phyloP scores from a whole-genome alignment of 768 basidiomycete species.

The Dacryopinax primogenitus region DNA sequence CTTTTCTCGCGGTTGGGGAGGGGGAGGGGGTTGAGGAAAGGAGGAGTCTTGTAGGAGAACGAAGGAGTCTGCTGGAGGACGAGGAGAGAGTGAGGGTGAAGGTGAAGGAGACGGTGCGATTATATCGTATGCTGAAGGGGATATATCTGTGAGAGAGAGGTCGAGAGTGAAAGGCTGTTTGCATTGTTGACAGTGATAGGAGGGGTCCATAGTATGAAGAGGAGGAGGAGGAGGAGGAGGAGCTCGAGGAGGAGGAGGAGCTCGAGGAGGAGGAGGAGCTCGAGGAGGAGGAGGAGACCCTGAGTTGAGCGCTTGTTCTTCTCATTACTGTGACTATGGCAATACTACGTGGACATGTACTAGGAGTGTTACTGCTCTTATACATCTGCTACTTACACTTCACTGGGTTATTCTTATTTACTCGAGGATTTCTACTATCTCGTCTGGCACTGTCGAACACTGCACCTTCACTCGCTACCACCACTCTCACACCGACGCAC shows the following conservation, averaged over 20 bases:
- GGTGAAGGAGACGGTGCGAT: conserved; percentile 49
- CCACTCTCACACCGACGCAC: conserved; percentile 49
- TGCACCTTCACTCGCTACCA: conserved; percentile 35
- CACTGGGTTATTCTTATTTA: conserved; percentile 77
- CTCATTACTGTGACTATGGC: no score
- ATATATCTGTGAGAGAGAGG: conserved; percentile 76
- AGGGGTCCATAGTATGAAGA: neutral
- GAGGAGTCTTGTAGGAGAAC: conserved; percentile 14
- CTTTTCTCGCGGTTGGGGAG: conserved; percentile 17
- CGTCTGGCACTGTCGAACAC: conserved; percentile 55
- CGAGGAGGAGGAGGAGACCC: no score
- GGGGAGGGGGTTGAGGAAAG: conserved; percentile 42
- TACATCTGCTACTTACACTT: conserved; percentile 41
- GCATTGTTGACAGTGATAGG: conserved; percentile 60
- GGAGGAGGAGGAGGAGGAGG: neutral
- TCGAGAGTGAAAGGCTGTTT: conserved; percentile 87
- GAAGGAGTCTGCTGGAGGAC: neutral
- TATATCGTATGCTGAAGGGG: conserved; percentile 78
- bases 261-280: no score
- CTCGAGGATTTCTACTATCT: conserved; percentile 76
- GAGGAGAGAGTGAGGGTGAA: neutral
- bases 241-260: neutral
- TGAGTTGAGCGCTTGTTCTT: no score
- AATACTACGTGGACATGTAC: neutral
- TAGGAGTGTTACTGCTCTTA: neutral